Evolutionary conservation across 177 flowering plant species (phyloP), one percentile per base, ranked within the genome.

Genomic region (Vitis hybrid): DNA sequence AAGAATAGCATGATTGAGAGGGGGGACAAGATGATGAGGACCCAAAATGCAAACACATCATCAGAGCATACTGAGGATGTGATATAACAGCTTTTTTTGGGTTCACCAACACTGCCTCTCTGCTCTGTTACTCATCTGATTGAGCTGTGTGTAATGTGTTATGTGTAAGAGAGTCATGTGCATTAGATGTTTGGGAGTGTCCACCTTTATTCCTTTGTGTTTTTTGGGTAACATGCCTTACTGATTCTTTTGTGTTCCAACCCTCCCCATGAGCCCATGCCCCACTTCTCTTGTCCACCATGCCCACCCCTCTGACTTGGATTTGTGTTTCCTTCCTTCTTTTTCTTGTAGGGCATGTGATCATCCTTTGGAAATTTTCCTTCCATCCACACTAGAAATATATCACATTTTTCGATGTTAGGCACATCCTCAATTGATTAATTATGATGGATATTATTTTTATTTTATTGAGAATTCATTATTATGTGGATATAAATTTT

Each of bases 281-380:
- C 71, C 76, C 76, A 73, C 76, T 67, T 67, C 71, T 73, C 62
- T 73, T 67, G 67, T 73, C 71, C 63, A 46, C 18, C 64, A 3
- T 65, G 58, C 6, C 40, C 24, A 49, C 18, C 62, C 71, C 40
- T 6, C 40, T 35, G 40, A 35, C 40, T 35, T 12, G 51, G 27
- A 21, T 1, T 56, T 17, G 17, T 10, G 4, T 9, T n/a, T 12
- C 7, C 24, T 15, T n/a, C 13, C 15, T 2, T 15, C 5, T 11
- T 21, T 21, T 10, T 63, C 54, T 49, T 35, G 40, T 35, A 35
- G 40, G 40, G 6, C 40, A 35, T 35, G 40, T 35, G 40, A 35
- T 35, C 40, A 35, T 35, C 40, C 40, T 35, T 35, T 35, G 40
- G 40, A 35, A 4, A 35, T 35, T 35, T 35, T 35, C 40, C 40